Evolutionary conservation across 306 rosid genomes (phyloP).

Genomic region (Vigna nakashimae): DNA sequence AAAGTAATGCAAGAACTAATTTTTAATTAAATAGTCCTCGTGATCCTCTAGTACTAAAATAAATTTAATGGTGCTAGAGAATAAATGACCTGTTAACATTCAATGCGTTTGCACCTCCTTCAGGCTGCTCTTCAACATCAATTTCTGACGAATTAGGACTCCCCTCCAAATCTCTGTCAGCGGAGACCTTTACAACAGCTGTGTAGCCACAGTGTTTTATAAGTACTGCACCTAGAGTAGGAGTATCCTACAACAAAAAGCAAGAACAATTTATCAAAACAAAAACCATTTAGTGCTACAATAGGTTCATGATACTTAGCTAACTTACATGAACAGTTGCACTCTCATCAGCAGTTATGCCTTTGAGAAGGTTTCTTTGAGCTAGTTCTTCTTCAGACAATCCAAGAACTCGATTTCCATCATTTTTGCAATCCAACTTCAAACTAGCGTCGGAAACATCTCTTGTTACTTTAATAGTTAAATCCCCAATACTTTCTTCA

Average conservation of each 20-base stretch:
- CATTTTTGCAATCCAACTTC: constrained; percentile 86
- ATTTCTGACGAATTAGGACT: constrained; percentile 67
- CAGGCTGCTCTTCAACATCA: constrained; percentile 94
- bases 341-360: constrained; percentile 98
- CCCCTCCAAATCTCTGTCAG: constrained; percentile 63
- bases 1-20: constrained; percentile 1
- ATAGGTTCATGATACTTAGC: constrained; percentile 12
- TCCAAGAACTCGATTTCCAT: constrained; percentile 82
- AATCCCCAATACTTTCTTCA: constrained; percentile 78
- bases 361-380: constrained; percentile 90
- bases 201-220: constrained; percentile 92
- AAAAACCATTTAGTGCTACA: constrained; percentile 18
- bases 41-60: constrained; percentile 20
- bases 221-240: constrained; percentile 86
- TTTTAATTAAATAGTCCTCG: not conserved
- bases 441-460: constrained; percentile 80
- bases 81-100: constrained; percentile 84
- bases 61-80: constrained; percentile 19
- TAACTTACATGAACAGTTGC: constrained; percentile 95
- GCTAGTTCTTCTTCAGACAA: constrained; percentile 75
- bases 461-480: constrained; percentile 76
- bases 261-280: constrained; percentile 27
- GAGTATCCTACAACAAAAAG: constrained; percentile 75
- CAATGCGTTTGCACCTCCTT: constrained; percentile 95
- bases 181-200: constrained; percentile 86